A percentile compares a stretch with the other conserved stretches of the same genome.
These are phyloP conservation scores for Rhodotorula kratochvilovae DNA, from an alignment of 768 basidiomycete genomes.

Conservation along the genomic window DNA sequence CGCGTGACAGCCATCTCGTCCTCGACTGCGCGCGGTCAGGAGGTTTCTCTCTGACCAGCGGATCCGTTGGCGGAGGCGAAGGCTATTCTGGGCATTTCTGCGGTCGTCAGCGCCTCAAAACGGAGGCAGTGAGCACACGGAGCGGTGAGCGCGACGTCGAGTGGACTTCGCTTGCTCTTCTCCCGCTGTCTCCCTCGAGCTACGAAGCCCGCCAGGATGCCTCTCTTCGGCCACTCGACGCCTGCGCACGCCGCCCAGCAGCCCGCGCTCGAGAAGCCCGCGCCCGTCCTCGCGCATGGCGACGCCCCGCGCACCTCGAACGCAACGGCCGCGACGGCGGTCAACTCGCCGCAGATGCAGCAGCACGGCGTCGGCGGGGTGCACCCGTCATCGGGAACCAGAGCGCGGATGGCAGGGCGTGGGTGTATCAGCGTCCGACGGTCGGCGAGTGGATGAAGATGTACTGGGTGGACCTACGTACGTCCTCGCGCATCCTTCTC, in stretches of 20 bases:
- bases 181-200: neutral
- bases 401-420: constrained; percentile 3
- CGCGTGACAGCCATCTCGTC: no score
- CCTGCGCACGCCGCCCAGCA: neutral
- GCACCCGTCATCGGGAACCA: neutral
- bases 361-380: no score
- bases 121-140: neutral
- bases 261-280: neutral
- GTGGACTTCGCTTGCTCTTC: no score
- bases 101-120: neutral
- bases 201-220: neutral
- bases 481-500: neutral
- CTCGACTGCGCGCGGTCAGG: no score
- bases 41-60: no score
- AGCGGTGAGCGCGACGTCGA: no score
- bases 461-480: constrained; percentile 54
- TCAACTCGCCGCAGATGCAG: neutral
- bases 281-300: no score
- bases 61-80: no score
- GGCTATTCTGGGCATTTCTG: no score
- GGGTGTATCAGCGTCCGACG: constrained; percentile 44
- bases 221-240: neutral
- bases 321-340: neutral
- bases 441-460: constrained; percentile 52
- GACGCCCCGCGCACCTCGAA: neutral